Evolutionary conservation across 2,329 filamentous ascomycete species (phyloP), one percentile per base, ranked within the genome.

Genomic region (Ceratocystis albifundus): DNA sequence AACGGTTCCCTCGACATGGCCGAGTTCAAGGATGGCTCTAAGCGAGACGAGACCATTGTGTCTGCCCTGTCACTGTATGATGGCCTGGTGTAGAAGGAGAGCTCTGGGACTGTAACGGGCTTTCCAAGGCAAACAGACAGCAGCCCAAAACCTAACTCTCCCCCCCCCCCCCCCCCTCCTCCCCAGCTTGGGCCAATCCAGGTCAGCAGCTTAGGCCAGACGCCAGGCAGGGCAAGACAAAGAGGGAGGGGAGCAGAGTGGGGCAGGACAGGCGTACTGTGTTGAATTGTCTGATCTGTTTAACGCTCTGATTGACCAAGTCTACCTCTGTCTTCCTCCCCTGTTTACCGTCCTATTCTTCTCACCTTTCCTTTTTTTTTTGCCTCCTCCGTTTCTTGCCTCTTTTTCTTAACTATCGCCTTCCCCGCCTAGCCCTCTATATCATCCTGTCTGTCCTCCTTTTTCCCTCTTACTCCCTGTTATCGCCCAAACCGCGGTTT

Each of bases 11-110:
- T 99, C 72, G 93, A 97, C 75, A 93, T 96, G 83, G 88, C 92
- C 69, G 94, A 99, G 76, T 99, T 99, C 82, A 97, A 97, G 79
- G 94, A 99, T 79, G 94, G 94, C 71, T 96, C 91, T 80, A 96
- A 97, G 81, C 89, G 92, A 68, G 94, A 99, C 77, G 93, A 97
- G 80, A 99, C 94, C 8, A 99, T 99, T 74, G 94, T 99, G 68
- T 97, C 93, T 65, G 94, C 94, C 44, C 80, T 99, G 73, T 96
- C 92, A 67, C 82, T 99, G 70, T 99, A 99, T 74, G 94, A 99
- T 74, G 94, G 94, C 28, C 79, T 99, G 73, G 94, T 99, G 75
- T 96, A 75, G 72, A 22, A 66, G 30, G 10, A 41, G 10, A 41
- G 36, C 36, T 12, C 36, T 12, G 12, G 36, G 4, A 12, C 12